Base-by-base conservation (phyloP, 768 basidiomycete genomes). In the Daedaleopsis nitida region DNA sequence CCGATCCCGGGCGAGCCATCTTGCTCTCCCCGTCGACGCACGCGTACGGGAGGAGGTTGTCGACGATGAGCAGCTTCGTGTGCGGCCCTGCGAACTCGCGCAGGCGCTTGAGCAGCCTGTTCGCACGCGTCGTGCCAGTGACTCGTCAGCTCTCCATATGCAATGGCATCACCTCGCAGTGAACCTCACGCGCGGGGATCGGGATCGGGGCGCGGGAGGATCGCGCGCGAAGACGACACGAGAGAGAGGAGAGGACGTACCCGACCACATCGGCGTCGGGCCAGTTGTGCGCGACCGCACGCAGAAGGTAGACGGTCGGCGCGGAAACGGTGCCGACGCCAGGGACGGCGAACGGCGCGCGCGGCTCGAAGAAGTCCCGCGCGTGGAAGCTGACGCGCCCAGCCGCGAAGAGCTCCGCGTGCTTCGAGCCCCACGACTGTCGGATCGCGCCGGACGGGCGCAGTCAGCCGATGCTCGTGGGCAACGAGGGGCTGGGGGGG, bases 221-320 rank as follows among this genome's bases (percentile, higher is more conserved):
- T n/a, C n/a, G n/a, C n/a, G n/a, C n/a, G n/a, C 27, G 7, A 32
- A 44, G 19, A 34, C 8, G 17, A 16, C n/a, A 38, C 23, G 34
- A 37, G 37, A 48, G n/a, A 9, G 43, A 3, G 16, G 19, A 37
- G n/a, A 17, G 32, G 14, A 38, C 57, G 27, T 17, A 63, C 62
- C 45, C 32, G 17, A 19, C 11, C 1, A 43, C 57, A 10, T 50
- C 49, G 1, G 21, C 39, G 27, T 63, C 62, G 13, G 57, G 57
- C 62, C 62, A 63, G 53, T 63, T 63, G 54, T 63, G 62, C 34
- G 52, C 44, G 57, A 58, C 55, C 6, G 48, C 53, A 10, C 57
- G 52, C 21, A 63, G 37, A 23, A 63, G 48, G 54, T 44, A 63
- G 21, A 63, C 58, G 0, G 57, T 12, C 9, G 57, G 53, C 10